Conservation (phyloP, 1,284 basidiomycete species). For the Sphagnurus paluster region DNA sequence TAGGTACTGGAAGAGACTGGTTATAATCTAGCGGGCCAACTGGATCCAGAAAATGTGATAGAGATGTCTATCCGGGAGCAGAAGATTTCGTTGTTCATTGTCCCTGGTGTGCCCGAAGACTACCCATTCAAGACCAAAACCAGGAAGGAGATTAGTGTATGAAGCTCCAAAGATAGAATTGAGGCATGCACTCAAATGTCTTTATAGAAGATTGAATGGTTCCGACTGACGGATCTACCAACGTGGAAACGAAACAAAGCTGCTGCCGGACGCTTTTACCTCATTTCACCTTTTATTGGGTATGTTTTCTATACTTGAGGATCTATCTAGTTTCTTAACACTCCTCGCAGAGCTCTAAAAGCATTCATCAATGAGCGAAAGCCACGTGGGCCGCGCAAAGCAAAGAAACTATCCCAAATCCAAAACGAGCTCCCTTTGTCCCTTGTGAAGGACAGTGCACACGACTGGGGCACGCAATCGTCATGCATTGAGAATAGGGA, state of each 20-base stretch:
- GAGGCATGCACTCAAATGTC: conserved; percentile 15
- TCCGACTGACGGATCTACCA: conserved; percentile 85
- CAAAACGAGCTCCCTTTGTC: conserved; percentile 20
- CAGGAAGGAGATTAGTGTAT: conserved; percentile 96
- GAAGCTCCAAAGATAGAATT: conserved; percentile 31
- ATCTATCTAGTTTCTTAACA: conserved; percentile 1
- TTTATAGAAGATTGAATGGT: conserved; percentile 94
- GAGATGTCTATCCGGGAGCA: conserved; percentile 90
- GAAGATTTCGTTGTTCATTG: conserved; percentile 89
- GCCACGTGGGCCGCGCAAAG: conserved; percentile 38
- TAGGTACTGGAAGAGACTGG: conserved; percentile 95
- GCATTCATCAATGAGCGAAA: conserved; percentile 59
- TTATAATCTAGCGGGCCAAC: conserved; percentile 76
- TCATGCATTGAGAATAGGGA: conserved; percentile 62
- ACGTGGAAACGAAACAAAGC: conserved; percentile 88
- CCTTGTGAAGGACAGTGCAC: conserved; percentile 34
- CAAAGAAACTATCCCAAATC: conserved; percentile 24
- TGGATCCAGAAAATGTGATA: conserved; percentile 75
- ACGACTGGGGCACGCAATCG: conserved; percentile 67
- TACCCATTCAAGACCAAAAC: conserved; percentile 93
- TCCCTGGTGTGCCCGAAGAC: conserved; percentile 87
- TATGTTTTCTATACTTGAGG: conserved; percentile 38
- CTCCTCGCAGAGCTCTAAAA: conserved; percentile 55
- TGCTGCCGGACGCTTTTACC: conserved; percentile 84
- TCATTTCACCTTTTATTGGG: conserved; percentile 95